Base-by-base conservation (phyloP, 305 asterid genomes). In the Stenogyne calaminthoides region DNA sequence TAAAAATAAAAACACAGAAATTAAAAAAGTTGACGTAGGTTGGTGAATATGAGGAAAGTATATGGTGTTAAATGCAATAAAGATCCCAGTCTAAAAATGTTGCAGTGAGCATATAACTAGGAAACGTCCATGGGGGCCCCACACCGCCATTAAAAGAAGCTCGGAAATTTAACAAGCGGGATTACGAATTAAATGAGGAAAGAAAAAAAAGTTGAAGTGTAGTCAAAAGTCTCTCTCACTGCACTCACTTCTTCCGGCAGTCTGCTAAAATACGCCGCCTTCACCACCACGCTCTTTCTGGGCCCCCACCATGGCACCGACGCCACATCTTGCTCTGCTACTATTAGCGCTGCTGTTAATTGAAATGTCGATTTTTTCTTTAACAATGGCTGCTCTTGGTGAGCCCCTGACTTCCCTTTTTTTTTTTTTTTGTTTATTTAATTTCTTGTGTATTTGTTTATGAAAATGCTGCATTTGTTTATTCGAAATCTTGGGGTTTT, bases 311-410 rank as follows among this genome's bases (percentile, higher is more conserved):
- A 90, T 92, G 95, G 88, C 87, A 72, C 60, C 74, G 62, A 59
- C 78, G 69, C 64, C 73, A 32, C 80, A 81, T 67, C 84, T 79
- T 47, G 77, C 67, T 71, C 80, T 88, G 27, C 80, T 85, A 19
- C 80, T 82, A 32, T 63, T 67, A 34, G 27, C 70, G 62, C 3
- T 63, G 44, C 20, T 83, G 64, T 70, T 84, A 73, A 82, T 85
- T 70, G 66, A 75, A 80, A 70, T 78, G 81, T 80, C 55, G 1
- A 57, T 80, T 78, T 55, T 78, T 71, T 67, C 25, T 58, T 29
- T 58, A 11, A 57, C 87, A 74, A 72, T 67, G 80, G 80, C 86
- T 56, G 88, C 93, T 74, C 70, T 47, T 16, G 91, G 93, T 88
- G 69, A 78, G 73, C 73, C 64, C 59, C 8, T 42, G 39, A 2